These are phyloP conservation scores for Cupressus sempervirens DNA, from an alignment of 75 land plant species.

Conservation along the genomic window DNA sequence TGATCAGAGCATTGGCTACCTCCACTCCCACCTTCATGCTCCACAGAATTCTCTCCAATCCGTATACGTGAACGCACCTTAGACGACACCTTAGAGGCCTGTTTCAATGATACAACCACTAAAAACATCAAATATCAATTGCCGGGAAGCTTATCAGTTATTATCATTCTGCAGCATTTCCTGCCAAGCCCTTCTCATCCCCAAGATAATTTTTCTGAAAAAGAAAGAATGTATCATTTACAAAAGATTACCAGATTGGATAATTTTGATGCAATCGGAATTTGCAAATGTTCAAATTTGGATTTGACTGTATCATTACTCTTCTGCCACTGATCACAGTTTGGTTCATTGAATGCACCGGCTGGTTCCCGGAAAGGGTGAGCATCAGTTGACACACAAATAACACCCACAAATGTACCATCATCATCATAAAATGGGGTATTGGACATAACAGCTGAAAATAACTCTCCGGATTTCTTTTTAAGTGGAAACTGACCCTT, in stretches of 20 bases:
- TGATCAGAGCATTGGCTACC: constrained; percentile 67
- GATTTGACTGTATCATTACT: constrained; percentile 2
- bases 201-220: not conserved
- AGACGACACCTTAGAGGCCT: constrained; percentile 76
- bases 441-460: constrained; percentile 52
- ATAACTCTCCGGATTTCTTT: constrained; percentile 72
- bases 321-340: not conserved
- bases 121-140: constrained; percentile 5
- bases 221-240: not conserved
- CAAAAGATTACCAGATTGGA: constrained; percentile 60
- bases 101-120: constrained; percentile 8
- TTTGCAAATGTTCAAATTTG: constrained; percentile 46
- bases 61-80: constrained; percentile 51
- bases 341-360: not conserved
- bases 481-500: constrained; percentile 73
- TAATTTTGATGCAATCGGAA: constrained; percentile 58
- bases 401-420: constrained; percentile 64
- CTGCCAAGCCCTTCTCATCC: not conserved
- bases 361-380: constrained; percentile 37
- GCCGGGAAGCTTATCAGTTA: not conserved
- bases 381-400: constrained; percentile 61
- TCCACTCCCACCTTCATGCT: constrained; percentile 54
- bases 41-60: constrained; percentile 28
- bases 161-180: not conserved
- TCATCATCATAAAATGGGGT: constrained; percentile 89